Evolutionary conservation across 2,329 filamentous ascomycete species (phyloP).

Genomic region (Clonostachys rosea): DNA sequence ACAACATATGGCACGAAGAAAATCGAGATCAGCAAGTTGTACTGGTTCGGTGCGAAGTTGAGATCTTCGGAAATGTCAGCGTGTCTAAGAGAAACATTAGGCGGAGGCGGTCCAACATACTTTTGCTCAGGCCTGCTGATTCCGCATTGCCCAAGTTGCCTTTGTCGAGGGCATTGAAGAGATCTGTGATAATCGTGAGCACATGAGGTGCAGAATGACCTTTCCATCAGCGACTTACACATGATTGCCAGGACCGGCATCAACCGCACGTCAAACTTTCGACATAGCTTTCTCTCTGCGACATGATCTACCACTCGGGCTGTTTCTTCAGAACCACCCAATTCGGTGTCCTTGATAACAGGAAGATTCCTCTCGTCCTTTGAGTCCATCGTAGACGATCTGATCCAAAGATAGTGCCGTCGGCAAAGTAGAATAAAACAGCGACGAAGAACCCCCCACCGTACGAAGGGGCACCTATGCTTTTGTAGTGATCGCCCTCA

Average conservation of each 20-base stretch:
- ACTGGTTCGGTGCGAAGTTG: constrained; percentile 55
- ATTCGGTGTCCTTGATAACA: not conserved
- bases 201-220: not conserved
- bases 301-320: constrained; percentile 25
- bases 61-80: constrained; percentile 25
- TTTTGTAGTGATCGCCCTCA: too few species aligned
- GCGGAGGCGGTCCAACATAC: constrained; percentile 4
- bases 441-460: too few species aligned
- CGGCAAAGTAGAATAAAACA: too few species aligned
- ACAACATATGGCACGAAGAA: constrained; percentile 76
- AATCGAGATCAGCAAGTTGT: constrained; percentile 67
- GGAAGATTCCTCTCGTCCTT: not conserved
- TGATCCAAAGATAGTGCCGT: too few species aligned
- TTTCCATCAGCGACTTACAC: constrained; percentile 22
- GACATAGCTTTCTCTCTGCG: constrained; percentile 44
- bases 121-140: constrained; percentile 38
- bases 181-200: constrained; percentile 17
- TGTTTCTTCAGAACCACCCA: constrained; percentile 9
- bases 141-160: constrained; percentile 48
- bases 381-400: not conserved
- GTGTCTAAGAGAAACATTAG: not conserved
- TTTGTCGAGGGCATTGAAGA: constrained; percentile 42
- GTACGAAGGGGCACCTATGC: too few species aligned
- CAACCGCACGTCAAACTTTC: constrained; percentile 50
- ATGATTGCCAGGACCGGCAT: constrained; percentile 50